phyloP scores from a whole-genome alignment of 2,329 filamentous ascomycete genomes.

The Juglanconis sp. region DNA sequence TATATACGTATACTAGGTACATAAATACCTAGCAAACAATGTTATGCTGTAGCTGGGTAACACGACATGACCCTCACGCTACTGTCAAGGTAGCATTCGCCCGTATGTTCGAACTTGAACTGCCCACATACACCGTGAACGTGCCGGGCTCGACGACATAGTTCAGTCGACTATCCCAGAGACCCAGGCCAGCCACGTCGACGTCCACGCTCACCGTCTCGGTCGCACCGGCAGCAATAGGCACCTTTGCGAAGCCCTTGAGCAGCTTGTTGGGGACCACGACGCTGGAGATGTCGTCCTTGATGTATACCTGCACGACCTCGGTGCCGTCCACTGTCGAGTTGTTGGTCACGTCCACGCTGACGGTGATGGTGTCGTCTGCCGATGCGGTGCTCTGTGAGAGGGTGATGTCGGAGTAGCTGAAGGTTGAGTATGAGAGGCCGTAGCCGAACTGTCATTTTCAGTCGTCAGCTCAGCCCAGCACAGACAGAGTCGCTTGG shows the following conservation, averaged over 20 bases:
- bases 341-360: slow-evolving; percentile 61
- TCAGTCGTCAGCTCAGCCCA: neutral
- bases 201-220: slow-evolving; percentile 47
- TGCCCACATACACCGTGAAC: slow-evolving; percentile 62
- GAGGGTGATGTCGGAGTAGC: slow-evolving; percentile 52
- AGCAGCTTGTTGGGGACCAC: slow-evolving; percentile 63
- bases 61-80: slow-evolving; percentile 17
- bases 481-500: neutral
- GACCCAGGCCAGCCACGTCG: slow-evolving; percentile 54
- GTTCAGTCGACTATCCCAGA: slow-evolving; percentile 61
- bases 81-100: slow-evolving; percentile 56
- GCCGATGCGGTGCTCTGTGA: slow-evolving; percentile 44
- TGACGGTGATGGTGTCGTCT: slow-evolving; percentile 54
- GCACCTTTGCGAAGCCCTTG: slow-evolving; percentile 66
- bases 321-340: slow-evolving; percentile 57
- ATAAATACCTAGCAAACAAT: too few relatives aligned
- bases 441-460: slow-evolving; percentile 59
- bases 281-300: slow-evolving; percentile 59
- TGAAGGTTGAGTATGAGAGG: slow-evolving; percentile 62
- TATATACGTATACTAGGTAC: too few relatives aligned
- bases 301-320: slow-evolving; percentile 66
- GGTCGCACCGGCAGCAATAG: slow-evolving; percentile 57
- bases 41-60: too few relatives aligned
- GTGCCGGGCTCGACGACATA: slow-evolving; percentile 73
- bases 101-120: slow-evolving; percentile 53